Percentiles rank a stretch among this genome's conserved stretches.
Evolutionary conservation across 768 basidiomycete genomes (phyloP).

Genomic region (Russula lepida): DNA sequence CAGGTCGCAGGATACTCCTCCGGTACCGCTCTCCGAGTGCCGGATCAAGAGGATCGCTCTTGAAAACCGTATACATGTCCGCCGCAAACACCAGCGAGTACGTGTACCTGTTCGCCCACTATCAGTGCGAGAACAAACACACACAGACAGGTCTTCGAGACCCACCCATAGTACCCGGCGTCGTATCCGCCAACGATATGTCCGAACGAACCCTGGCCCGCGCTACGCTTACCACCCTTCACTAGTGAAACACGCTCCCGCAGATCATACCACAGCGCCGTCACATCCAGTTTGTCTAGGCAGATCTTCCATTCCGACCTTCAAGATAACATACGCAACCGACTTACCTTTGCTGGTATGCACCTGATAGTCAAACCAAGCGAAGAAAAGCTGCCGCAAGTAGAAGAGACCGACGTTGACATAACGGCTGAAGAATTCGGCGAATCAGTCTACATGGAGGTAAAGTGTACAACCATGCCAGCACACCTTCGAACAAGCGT

Average conservation of each 20-base stretch:
- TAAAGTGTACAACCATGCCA: background rate
- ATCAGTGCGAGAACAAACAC: background rate
- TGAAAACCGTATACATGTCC: constrained; percentile 69
- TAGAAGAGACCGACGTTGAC: constrained; percentile 79
- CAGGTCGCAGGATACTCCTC: constrained; percentile 62
- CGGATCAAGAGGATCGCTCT: constrained; percentile 65
- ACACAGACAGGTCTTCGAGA: background rate
- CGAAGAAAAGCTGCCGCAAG: constrained; percentile 79
- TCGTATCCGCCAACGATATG: constrained; percentile 74
- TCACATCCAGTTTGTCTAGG: constrained; percentile 59
- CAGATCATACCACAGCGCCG: constrained; percentile 69
- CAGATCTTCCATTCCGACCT: background rate
- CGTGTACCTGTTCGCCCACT: constrained; percentile 34
- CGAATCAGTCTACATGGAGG: background rate
- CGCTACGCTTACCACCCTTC: constrained; percentile 46
- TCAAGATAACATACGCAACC: background rate
- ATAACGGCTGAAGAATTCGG: constrained; percentile 34
- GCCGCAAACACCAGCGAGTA: constrained; percentile 61
- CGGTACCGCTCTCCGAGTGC: constrained; percentile 60
- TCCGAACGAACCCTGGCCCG: constrained; percentile 69
- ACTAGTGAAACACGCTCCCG: constrained; percentile 64
- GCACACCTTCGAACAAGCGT: constrained; percentile 71
- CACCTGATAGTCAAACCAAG: constrained; percentile 67
- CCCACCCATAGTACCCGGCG: constrained; percentile 61
- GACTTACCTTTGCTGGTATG: constrained; percentile 57